Evolutionary conservation across 176 grass and related monocot species (phyloP).

Genomic region (Carex scoparia): DNA sequence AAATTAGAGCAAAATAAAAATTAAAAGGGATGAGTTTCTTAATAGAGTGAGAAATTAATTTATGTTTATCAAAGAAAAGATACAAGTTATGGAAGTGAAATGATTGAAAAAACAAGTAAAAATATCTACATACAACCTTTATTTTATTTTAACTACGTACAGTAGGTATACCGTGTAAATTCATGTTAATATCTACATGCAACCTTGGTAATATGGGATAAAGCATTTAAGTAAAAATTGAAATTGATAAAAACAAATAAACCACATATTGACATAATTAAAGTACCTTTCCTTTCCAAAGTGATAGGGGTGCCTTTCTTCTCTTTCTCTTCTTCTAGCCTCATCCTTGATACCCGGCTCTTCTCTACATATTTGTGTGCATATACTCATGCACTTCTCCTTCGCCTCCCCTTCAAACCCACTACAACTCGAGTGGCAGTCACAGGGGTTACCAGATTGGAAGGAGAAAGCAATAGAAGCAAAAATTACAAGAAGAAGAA

Average conservation of each 20-base stretch:
- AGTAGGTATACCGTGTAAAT: background rate
- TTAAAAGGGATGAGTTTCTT: background rate
- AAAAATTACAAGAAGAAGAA: conserved; percentile 4
- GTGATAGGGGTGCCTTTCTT: conserved; percentile 34
- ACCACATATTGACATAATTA: background rate
- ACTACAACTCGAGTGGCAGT: background rate
- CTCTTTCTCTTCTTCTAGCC: conserved; percentile 10
- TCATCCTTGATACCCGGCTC: background rate
- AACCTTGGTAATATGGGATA: background rate
- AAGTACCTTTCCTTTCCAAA: conserved; percentile 51
- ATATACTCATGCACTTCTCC: conserved; percentile 14
- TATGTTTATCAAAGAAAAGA: background rate
- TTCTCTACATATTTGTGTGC: background rate
- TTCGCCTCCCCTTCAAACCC: background rate
- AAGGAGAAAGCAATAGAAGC: conserved; percentile 6
- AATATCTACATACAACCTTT: background rate
- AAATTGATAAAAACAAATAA: background rate
- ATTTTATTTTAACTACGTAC: background rate
- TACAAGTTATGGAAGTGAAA: background rate
- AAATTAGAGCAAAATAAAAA: background rate
- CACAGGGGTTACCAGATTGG: background rate
- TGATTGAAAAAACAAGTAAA: background rate
- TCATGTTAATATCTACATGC: background rate
- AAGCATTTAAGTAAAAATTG: background rate
- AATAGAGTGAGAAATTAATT: background rate